Evolutionary conservation across 2,329 filamentous ascomycete species (phyloP).

Genomic region (Aspergillus luchuensis): DNA sequence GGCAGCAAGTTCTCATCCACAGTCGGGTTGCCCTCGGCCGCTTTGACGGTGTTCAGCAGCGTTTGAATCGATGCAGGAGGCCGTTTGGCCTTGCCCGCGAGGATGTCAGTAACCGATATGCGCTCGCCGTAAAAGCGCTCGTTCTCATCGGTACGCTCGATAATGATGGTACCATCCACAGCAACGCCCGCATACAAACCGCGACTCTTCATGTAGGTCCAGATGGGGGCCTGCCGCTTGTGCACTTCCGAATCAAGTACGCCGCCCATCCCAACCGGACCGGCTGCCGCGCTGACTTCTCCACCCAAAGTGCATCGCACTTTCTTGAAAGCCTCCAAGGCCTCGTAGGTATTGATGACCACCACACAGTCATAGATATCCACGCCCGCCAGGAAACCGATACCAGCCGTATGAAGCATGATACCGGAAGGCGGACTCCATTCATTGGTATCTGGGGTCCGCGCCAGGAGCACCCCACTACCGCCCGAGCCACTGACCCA

Average conservation of each 20-base stretch:
- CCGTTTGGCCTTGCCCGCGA: constrained; percentile 61
- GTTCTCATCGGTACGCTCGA: constrained; percentile 86
- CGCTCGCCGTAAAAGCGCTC: constrained; percentile 77
- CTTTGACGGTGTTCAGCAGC: constrained; percentile 80
- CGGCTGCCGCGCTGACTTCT: constrained; percentile 74
- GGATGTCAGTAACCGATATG: constrained; percentile 63
- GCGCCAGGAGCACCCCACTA: constrained; percentile 80
- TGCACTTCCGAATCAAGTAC: constrained; percentile 69
- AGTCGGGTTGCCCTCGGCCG: constrained; percentile 79
- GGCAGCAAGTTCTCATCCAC: constrained; percentile 70
- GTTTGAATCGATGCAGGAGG: constrained; percentile 59
- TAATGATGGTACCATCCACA: constrained; percentile 82
- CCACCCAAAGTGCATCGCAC: constrained; percentile 78
- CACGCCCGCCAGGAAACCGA: constrained; percentile 87
- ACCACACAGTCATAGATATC: constrained; percentile 96
- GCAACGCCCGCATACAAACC: constrained; percentile 87
- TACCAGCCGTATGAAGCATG: constrained; percentile 81
- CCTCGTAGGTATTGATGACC: constrained; percentile 83
- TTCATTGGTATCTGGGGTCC: constrained; percentile 74
- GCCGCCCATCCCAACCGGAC: constrained; percentile 75
- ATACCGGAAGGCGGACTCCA: constrained; percentile 94
- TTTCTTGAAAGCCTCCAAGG: constrained; percentile 80
- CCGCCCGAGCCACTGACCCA: constrained; percentile 92
- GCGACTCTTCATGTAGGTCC: constrained; percentile 85
- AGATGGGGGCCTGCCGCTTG: constrained; percentile 70